Conservation (phyloP, 306 rosid genomes). For the Pyrus communis region DNA sequence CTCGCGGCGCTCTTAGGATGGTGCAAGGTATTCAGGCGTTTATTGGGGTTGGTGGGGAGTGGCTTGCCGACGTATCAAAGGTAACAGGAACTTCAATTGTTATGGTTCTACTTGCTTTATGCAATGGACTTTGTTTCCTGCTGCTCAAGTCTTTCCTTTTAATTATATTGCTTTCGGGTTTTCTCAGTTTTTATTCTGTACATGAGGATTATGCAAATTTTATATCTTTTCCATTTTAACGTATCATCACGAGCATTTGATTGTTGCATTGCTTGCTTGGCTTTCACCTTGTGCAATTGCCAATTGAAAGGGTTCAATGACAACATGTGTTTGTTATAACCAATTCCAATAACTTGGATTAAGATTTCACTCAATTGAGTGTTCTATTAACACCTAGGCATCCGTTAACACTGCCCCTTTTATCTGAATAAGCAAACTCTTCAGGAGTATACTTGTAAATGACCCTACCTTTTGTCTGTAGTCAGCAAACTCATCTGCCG, state of each 20-base stretch:
- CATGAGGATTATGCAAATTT: neutral
- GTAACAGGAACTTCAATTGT: constrained; percentile 15
- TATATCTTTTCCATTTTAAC: neutral
- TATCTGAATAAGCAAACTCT: neutral
- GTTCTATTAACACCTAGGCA: neutral
- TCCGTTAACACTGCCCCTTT: neutral
- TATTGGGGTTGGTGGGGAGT: constrained; percentile 85
- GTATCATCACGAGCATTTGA: neutral
- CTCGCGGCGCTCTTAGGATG: constrained; percentile 74
- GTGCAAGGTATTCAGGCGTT: constrained; percentile 90
- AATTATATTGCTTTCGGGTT: neutral
- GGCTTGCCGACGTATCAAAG: constrained; percentile 73
- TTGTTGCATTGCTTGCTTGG: neutral
- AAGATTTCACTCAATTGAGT: neutral
- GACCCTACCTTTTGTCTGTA: constrained; percentile 27
- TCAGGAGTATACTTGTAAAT: neutral
- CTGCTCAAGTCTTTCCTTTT: neutral
- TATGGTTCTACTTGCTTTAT: neutral
- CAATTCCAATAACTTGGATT: neutral
- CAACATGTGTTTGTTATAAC: neutral
- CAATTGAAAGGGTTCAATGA: neutral
- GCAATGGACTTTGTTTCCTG: neutral
- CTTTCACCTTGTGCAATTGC: neutral
- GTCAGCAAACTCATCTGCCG: constrained; percentile 63
- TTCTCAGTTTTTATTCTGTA: neutral